Percentiles rank a stretch among this genome's conserved stretches.
These are phyloP conservation scores for Solidago caesia DNA, from an alignment of 129 eudicot species.

Conservation along the genomic window DNA sequence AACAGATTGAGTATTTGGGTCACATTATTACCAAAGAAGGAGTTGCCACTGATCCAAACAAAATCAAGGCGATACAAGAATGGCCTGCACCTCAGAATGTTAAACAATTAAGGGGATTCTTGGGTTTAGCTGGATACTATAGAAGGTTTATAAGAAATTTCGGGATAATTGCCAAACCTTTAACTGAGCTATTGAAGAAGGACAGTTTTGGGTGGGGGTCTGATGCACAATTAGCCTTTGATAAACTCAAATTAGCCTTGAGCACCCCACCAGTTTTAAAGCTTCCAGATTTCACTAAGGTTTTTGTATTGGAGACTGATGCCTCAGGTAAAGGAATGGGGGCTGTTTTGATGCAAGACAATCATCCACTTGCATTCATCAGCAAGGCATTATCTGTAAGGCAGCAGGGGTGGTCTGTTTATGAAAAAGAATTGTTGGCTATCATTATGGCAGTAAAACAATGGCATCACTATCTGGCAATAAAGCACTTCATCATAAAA, in stretches of 20 bases:
- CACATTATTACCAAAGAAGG: not conserved
- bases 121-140: not conserved
- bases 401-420: not conserved
- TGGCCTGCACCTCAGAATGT: not conserved
- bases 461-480: not conserved
- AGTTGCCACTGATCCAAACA: not conserved
- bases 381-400: not conserved
- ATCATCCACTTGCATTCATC: not conserved
- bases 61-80: not conserved
- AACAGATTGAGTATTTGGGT: not conserved
- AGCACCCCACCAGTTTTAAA: not conserved
- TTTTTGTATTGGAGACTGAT: not conserved
- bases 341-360: not conserved
- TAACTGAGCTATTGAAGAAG: not conserved
- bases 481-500: not conserved
- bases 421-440: not conserved
- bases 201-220: not conserved
- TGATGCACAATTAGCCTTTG: not conserved
- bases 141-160: not conserved
- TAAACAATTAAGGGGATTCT: not conserved
- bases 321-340: not conserved
- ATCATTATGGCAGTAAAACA: not conserved
- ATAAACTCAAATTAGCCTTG: not conserved
- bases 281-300: not conserved
- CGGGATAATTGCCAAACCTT: not conserved